Conservation (phyloP, 495 filamentous ascomycete genomes). For the Lophium mytilinum region DNA sequence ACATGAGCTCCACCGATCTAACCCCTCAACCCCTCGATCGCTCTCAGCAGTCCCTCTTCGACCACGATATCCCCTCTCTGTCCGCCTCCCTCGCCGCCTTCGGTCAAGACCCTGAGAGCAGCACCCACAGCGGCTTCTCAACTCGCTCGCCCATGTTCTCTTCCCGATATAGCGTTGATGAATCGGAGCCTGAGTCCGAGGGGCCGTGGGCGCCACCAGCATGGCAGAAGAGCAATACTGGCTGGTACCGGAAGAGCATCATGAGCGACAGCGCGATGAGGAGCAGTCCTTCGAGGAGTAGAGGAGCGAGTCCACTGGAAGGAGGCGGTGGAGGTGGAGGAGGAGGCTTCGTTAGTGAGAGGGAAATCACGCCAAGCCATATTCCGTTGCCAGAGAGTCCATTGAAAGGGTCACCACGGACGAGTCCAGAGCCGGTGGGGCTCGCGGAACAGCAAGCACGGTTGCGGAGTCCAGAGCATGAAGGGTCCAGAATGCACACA, state of each 20-base stretch:
- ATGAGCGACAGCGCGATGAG: slow-evolving; percentile 30
- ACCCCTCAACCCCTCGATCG: too few relatives aligned
- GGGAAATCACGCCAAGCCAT: slow-evolving; percentile 51
- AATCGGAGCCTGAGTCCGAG: slow-evolving; percentile 33
- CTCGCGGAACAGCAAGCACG: slow-evolving; percentile 17
- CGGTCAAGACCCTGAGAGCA: slow-evolving; percentile 18
- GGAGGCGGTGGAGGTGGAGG: too few relatives aligned
- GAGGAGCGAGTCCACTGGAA: slow-evolving; percentile 48
- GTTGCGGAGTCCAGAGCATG: slow-evolving; percentile 1
- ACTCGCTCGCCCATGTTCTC: slow-evolving; percentile 18
- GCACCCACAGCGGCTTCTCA: slow-evolving; percentile 17
- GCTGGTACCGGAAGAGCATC: slow-evolving; percentile 54
- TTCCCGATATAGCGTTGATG: slow-evolving; percentile 23
- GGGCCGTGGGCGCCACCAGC: slow-evolving; percentile 56
- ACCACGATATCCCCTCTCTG: slow-evolving; percentile 22
- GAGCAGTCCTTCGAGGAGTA: slow-evolving; percentile 43
- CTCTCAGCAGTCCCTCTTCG: slow-evolving; percentile 7
- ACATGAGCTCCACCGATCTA: too few relatives aligned
- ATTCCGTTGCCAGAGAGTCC: slow-evolving; percentile 51
- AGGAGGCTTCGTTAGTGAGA: slow-evolving; percentile 44
- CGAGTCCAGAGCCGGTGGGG: slow-evolving; percentile 37
- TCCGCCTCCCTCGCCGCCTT: slow-evolving; percentile 22
- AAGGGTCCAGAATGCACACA: slow-evolving; percentile 19
- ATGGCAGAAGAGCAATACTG: slow-evolving; percentile 46
- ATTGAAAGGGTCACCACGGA: slow-evolving; percentile 33